Evolutionary conservation across 2,329 filamentous ascomycete species (phyloP), one percentile per base, ranked within the genome.

Genomic region (Fusarium sp.): DNA sequence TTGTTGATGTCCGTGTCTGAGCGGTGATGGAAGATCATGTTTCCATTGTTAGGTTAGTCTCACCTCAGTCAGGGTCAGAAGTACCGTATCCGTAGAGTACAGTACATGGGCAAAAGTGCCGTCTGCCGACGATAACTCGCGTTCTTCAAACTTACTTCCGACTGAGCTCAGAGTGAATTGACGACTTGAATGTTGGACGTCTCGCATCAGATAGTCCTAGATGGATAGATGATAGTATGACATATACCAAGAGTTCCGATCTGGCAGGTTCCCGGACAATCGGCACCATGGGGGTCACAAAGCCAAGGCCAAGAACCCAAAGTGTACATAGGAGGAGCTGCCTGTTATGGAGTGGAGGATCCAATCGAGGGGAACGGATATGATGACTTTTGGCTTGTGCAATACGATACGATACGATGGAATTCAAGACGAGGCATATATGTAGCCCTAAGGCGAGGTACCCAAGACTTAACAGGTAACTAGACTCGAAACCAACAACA

Each of bases 221-320:
- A 38, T 20, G 20, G 16, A 50, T 23, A 23, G 23, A 23, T 36
- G 23, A 23, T 36, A 38, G 28, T 30, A 38, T 50, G 16, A 30
- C 36, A 28, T 40, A 51, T 20, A 51, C 57, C 41, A 37, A 66
- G 63, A 57, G 37, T 30, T 70, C 56, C 28, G 52, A 70, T 59
- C 57, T 70, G 62, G 66, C 53, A 67, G 62, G 61, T 70, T 69
- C 49, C 50, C 66, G 62, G 67, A 70, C 57, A 67, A 70, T 56
- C 62, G 67, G 67, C 67, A 70, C 46, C 37, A 44, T 30, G 23
- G 47, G 34, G 34, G 34, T 34, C 23, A 52, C 38, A 47, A 52
- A 34, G 15, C 49, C 44, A 40, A 16, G 41, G 40, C 42, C 40
- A 61, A 69, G 61, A 61, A 44, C 23, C 16, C 28, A 61, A 30